phyloP scores from a whole-genome alignment of 768 basidiomycete genomes.

The Gymnopilus dilepis region DNA sequence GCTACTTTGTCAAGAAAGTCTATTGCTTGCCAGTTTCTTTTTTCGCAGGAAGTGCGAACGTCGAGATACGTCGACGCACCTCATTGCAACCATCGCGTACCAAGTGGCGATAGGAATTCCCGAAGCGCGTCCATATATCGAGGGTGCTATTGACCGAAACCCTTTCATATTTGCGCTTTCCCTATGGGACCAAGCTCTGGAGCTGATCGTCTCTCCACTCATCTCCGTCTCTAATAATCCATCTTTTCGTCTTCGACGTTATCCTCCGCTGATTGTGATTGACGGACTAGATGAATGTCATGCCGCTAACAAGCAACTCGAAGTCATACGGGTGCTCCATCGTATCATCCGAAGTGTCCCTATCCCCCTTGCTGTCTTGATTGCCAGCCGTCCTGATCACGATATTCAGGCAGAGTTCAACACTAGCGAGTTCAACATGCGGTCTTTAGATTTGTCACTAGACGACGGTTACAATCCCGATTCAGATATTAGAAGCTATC shows the following conservation, averaged over 20 bases:
- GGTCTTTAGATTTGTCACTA: constrained; percentile 2
- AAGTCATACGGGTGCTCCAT: constrained; percentile 5
- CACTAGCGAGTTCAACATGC: not conserved
- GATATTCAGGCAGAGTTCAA: constrained; percentile 7
- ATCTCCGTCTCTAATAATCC: not conserved
- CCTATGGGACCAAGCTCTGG: constrained; percentile 5
- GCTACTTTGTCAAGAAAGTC: not conserved
- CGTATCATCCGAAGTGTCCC: not conserved
- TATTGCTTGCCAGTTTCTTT: constrained; percentile 13
- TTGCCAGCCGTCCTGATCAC: constrained; percentile 19
- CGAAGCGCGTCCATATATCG: constrained; percentile 4
- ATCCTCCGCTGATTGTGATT: not conserved
- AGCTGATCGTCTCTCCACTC: constrained; percentile 11
- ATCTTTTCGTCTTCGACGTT: not conserved
- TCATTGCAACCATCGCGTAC: constrained; percentile 11
- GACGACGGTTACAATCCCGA: constrained; percentile 11
- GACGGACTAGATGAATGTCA: constrained; percentile 15
- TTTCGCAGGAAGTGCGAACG: not conserved
- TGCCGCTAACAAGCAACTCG: constrained; percentile 1
- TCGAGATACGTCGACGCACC: not conserved
- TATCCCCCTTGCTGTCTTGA: constrained; percentile 9
- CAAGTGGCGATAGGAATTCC: constrained; percentile 3
- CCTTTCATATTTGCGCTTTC: constrained; percentile 16
- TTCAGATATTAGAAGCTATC: constrained; percentile 12
- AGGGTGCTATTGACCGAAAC: constrained; percentile 10